Evolutionary conservation across 2,329 filamentous ascomycete species (phyloP).

Genomic region (Bipolaris gigantea): DNA sequence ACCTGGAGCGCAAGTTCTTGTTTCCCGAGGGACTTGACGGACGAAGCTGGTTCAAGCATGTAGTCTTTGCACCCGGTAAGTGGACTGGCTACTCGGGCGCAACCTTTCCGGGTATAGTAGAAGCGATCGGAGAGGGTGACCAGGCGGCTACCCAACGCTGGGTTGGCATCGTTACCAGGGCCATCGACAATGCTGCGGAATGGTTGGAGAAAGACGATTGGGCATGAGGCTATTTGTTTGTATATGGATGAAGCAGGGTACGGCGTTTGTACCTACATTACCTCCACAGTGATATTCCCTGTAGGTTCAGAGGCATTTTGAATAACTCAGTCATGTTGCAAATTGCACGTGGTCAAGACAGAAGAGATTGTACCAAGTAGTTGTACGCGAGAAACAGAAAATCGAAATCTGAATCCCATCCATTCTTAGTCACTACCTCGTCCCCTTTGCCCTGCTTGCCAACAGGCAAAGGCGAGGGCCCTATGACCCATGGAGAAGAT

Average conservation of each 20-base stretch:
- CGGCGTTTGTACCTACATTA: neutral
- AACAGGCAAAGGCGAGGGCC: neutral
- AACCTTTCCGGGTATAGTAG: slow-evolving; percentile 66
- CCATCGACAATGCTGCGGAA: slow-evolving; percentile 41
- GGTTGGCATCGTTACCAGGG: slow-evolving; percentile 46
- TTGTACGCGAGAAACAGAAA: neutral
- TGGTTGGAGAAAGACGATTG: slow-evolving; percentile 28
- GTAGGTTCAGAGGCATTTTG: neutral
- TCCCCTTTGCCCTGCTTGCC: neutral
- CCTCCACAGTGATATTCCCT: neutral
- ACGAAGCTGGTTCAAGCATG: slow-evolving; percentile 88
- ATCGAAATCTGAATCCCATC: neutral
- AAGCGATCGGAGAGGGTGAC: slow-evolving; percentile 59
- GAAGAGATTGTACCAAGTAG: neutral
- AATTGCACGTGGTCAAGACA: neutral
- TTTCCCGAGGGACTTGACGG: slow-evolving; percentile 75
- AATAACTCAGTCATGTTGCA: neutral
- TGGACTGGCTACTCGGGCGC: slow-evolving; percentile 89
- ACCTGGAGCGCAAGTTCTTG: slow-evolving; percentile 78
- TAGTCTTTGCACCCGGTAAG: slow-evolving; percentile 86
- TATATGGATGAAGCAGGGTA: neutral
- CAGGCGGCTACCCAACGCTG: slow-evolving; percentile 44
- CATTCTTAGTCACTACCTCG: neutral
- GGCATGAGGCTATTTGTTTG: neutral
- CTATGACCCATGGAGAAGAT: neutral